Conservation (phyloP, 2,329 filamentous ascomycete genomes). For the Thermothelomyces thermophilus region DNA sequence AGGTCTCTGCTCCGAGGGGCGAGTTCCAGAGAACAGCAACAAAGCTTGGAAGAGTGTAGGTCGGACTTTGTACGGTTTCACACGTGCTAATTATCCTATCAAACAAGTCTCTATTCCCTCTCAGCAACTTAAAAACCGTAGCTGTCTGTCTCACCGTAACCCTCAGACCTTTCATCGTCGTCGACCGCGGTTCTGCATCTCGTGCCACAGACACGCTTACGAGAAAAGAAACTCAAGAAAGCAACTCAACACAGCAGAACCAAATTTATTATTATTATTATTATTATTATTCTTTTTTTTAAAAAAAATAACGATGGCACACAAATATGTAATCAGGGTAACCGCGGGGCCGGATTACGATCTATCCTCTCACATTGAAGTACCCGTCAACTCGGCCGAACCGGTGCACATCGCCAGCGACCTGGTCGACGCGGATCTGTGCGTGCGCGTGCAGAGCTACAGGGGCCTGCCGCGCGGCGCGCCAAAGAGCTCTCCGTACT, state of each 20-base stretch:
- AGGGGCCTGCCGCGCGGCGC: constrained; percentile 64
- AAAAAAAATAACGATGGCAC: constrained; percentile 41
- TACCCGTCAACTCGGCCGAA: constrained; percentile 65
- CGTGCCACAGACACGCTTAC: too few species aligned
- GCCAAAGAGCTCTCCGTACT: constrained; percentile 68
- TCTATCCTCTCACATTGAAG: constrained; percentile 59
- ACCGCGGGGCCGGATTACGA: constrained; percentile 78
- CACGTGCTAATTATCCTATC: too few species aligned
- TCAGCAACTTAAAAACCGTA: too few species aligned
- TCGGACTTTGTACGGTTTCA: too few species aligned
- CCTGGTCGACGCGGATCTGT: constrained; percentile 60
- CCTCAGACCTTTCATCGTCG: too few species aligned
- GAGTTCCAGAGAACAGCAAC: too few species aligned
- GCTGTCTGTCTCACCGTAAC: too few species aligned
- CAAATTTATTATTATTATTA: not conserved
- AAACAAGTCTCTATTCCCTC: too few species aligned
- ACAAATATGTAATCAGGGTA: constrained; percentile 73
- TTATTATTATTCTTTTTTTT: not conserved
- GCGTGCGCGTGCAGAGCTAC: constrained; percentile 64
- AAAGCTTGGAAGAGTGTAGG: too few species aligned
- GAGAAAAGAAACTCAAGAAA: not conserved
- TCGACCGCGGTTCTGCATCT: too few species aligned
- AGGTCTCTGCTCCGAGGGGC: too few species aligned
- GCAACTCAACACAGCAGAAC: not conserved
- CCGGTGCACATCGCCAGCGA: constrained; percentile 57